These are phyloP conservation scores for Blastobotrys chiropterorum DNA, from an alignment of 805 yeast species.

Conservation along the genomic window DNA sequence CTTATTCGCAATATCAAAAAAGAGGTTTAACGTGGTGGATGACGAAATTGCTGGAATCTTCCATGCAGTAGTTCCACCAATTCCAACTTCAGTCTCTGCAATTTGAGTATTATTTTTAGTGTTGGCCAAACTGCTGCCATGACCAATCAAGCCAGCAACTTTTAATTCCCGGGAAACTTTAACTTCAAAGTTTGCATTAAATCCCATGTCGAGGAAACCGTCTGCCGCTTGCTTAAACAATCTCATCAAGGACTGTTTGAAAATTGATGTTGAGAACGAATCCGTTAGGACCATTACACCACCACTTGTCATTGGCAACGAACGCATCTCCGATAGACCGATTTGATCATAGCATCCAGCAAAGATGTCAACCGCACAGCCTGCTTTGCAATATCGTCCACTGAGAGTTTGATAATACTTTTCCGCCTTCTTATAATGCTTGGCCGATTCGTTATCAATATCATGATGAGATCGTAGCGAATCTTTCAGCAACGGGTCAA, in stretches of 20 bases:
- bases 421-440: constrained; percentile 78
- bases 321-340: constrained; percentile 89
- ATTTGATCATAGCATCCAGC: constrained; percentile 96
- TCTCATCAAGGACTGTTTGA: constrained; percentile 84
- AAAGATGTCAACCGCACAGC: constrained; percentile 82
- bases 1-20: constrained; percentile 55
- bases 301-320: constrained; percentile 75
- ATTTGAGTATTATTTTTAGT: constrained; percentile 59
- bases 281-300: constrained; percentile 83
- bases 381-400: constrained; percentile 58
- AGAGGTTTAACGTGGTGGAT: constrained; percentile 70
- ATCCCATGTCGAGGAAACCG: constrained; percentile 73
- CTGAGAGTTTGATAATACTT: constrained; percentile 73
- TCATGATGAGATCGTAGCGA: constrained; percentile 93
- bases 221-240: constrained; percentile 81
- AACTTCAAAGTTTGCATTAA: constrained; percentile 74
- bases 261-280: constrained; percentile 89
- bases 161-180: constrained; percentile 77
- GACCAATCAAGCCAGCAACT: constrained; percentile 83
- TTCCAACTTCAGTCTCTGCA: constrained; percentile 81
- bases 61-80: constrained; percentile 84
- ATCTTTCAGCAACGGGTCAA: constrained; percentile 75
- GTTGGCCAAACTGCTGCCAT: constrained; percentile 55
- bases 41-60: constrained; percentile 73
- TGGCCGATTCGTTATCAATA: constrained; percentile 57